These are phyloP conservation scores for Anthostomella pinea DNA, from an alignment of 2,329 filamentous ascomycete genomes.

Conservation along the genomic window DNA sequence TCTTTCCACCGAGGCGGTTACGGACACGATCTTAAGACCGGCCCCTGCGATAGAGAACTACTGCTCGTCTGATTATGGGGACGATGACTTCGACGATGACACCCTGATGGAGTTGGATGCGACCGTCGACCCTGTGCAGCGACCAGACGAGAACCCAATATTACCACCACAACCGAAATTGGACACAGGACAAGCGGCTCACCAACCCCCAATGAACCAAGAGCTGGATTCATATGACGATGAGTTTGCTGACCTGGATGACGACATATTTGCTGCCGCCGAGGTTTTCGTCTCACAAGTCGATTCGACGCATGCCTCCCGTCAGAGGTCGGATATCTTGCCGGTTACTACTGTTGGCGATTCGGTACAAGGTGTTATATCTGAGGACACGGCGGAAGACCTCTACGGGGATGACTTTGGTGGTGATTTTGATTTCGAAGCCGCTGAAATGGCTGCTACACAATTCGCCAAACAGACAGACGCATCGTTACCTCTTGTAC, in stretches of 20 bases:
- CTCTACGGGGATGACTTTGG: conserved; percentile 72
- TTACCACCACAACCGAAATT: conserved; percentile 12
- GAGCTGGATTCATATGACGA: conserved; percentile 38
- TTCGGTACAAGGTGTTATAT: conserved; percentile 13
- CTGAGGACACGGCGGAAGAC: conserved; percentile 40
- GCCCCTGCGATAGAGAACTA: conserved; percentile 10
- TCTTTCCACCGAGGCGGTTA: conserved; percentile 5
- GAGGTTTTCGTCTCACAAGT: conserved; percentile 39
- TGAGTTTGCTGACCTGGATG: conserved; percentile 66
- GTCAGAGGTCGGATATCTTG: conserved; percentile 16
- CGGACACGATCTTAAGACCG: conserved; percentile 4
- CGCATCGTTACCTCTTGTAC: conserved; percentile 47
- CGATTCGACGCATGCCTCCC: conserved; percentile 27
- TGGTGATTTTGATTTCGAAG: conserved; percentile 71
- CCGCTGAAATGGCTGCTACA: conserved; percentile 69
- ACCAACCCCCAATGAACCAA: conserved; percentile 12
- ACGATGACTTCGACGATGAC: conserved; percentile 60
- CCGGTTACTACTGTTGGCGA: conserved; percentile 9
- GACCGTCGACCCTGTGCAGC: conserved; percentile 24
- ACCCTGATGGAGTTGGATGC: conserved; percentile 54
- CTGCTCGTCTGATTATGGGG: conserved; percentile 53
- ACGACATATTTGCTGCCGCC: conserved; percentile 53
- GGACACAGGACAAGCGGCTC: conserved; percentile 16
- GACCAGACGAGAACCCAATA: conserved; percentile 19
- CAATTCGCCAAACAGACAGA: conserved; percentile 50